Conservation (phyloP, 1,139 yeast genomes). For the Kodamaea plutei region DNA sequence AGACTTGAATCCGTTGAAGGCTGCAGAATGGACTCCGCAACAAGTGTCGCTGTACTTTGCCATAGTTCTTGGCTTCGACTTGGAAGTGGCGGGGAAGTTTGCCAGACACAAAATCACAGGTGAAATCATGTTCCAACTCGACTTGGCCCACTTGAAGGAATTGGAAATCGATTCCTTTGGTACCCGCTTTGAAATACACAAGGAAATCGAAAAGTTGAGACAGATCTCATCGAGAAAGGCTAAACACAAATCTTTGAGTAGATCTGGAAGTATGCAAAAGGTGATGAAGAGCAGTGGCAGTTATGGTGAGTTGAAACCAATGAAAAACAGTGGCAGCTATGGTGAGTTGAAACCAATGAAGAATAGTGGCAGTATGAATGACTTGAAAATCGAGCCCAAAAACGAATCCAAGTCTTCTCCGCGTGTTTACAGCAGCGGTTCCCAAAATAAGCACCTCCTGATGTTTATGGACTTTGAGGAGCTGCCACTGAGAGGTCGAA, state of each 20-base stretch:
- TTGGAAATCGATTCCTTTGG: constrained; percentile 91
- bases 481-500: constrained; percentile 4
- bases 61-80: constrained; percentile 63
- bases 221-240: constrained; percentile 19
- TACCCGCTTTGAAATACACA: constrained; percentile 85
- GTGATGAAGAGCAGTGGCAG: neutral
- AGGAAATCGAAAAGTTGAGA: constrained; percentile 75
- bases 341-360: constrained; percentile 1
- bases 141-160: constrained; percentile 81
- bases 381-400: neutral
- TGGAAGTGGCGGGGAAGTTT: constrained; percentile 70
- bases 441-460: constrained; percentile 4
- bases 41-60: constrained; percentile 80
- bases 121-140: constrained; percentile 75
- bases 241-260: constrained; percentile 13
- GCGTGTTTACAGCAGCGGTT: neutral
- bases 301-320: neutral
- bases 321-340: neutral
- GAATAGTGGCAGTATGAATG: neutral
- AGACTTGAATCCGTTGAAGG: constrained; percentile 47
- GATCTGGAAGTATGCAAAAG: constrained; percentile 6
- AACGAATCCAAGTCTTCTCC: constrained; percentile 1
- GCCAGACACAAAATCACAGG: constrained; percentile 88
- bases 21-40: constrained; percentile 74
- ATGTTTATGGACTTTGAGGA: constrained; percentile 5